Conservation (phyloP, 345 rosid genomes). For the Citrus unshiu region DNA sequence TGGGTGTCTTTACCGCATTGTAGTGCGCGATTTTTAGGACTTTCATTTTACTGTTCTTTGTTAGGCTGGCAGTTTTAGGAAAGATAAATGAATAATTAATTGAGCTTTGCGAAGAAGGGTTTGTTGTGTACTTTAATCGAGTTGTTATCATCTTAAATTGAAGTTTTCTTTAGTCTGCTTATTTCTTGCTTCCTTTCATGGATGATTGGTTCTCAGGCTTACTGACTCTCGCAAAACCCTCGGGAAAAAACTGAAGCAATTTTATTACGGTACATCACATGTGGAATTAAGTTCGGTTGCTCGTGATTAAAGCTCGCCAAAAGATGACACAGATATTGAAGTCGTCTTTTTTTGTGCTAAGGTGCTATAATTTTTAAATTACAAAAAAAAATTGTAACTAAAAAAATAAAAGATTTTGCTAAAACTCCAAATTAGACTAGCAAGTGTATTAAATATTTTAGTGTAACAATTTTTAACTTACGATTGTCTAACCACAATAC, state of each 20-base stretch:
- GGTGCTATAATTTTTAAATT: too few relatives aligned
- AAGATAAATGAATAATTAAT: slow-evolving; percentile 16
- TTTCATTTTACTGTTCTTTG: neutral
- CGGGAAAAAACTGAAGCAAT: neutral
- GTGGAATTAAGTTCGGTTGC: neutral
- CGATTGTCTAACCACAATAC: too few relatives aligned
- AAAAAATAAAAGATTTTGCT: too few relatives aligned
- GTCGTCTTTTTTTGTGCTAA: too few relatives aligned
- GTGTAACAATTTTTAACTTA: too few relatives aligned
- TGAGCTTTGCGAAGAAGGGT: neutral
- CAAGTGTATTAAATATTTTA: too few relatives aligned
- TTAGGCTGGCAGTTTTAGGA: slow-evolving; percentile 7
- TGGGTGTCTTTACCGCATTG: slow-evolving; percentile 9
- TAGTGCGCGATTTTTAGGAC: slow-evolving; percentile 25
- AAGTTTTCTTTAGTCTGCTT: neutral
- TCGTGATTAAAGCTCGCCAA: neutral
- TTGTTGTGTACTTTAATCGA: neutral
- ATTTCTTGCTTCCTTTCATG: too few relatives aligned
- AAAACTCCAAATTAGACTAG: too few relatives aligned
- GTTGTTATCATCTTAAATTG: neutral
- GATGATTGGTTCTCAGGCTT: neutral
- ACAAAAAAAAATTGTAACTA: too few relatives aligned
- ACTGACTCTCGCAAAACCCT: neutral
- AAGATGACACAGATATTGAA: neutral
- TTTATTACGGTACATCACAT: neutral